These are phyloP conservation scores for Agaricales sp. DNA, from an alignment of 1,284 basidiomycete species.

Conservation along the genomic window DNA sequence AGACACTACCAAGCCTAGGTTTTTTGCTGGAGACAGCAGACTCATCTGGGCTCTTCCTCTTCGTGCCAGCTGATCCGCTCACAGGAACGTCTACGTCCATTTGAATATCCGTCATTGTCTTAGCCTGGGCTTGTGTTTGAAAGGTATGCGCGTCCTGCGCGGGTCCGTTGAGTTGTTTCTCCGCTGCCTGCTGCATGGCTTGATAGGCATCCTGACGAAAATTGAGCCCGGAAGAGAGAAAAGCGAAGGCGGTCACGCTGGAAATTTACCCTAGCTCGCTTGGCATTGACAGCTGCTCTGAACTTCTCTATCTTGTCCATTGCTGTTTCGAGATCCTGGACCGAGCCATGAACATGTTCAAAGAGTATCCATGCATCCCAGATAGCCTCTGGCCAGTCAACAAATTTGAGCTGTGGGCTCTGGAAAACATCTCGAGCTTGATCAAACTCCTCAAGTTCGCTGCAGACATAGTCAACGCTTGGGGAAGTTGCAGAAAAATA, in stretches of 20 bases:
- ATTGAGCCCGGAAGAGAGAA: slow-evolving; percentile 29
- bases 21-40: background rate
- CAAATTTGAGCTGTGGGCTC: slow-evolving; percentile 51
- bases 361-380: slow-evolving; percentile 85
- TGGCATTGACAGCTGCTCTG: slow-evolving; percentile 47
- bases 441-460: slow-evolving; percentile 46
- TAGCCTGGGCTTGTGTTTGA: too few species aligned
- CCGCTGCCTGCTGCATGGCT: slow-evolving; percentile 39
- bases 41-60: background rate
- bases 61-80: too few species aligned
- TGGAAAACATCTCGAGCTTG: slow-evolving; percentile 58
- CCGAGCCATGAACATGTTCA: slow-evolving; percentile 74
- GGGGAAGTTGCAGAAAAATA: background rate
- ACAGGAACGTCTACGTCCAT: slow-evolving; percentile 2
- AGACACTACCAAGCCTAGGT: too few species aligned
- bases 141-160: background rate
- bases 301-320: slow-evolving; percentile 60
- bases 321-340: slow-evolving; percentile 61
- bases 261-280: slow-evolving; percentile 53
- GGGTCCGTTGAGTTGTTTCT: slow-evolving; percentile 26
- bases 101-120: slow-evolving; percentile 3
- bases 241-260: background rate
- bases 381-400: slow-evolving; percentile 90
- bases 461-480: slow-evolving; percentile 16
- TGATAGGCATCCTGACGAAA: slow-evolving; percentile 42